Evolutionary conservation across 2,329 filamentous ascomycete genomes (phyloP).

Genomic region (Aurifilum marmelostoma): DNA sequence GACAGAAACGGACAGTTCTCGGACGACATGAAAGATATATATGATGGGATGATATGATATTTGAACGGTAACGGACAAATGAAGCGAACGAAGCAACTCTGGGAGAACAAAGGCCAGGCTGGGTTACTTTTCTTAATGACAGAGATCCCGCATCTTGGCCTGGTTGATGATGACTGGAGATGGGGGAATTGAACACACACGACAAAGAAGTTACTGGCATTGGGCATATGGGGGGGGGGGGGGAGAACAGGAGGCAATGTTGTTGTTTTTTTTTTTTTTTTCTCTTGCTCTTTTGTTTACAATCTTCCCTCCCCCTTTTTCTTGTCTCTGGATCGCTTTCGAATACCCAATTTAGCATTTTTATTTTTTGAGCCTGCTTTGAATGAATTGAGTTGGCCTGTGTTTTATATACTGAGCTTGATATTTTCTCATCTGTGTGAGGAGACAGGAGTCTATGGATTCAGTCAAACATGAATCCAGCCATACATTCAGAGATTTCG

Average conservation of each 20-base stretch:
- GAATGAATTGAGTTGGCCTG: background rate
- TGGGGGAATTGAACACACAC: no score
- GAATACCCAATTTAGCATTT: slow-evolving; percentile 12
- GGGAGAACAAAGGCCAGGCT: background rate
- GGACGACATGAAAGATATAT: background rate
- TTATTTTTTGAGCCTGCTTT: background rate
- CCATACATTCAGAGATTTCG: no score
- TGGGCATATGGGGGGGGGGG: background rate
- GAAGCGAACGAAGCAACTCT: background rate
- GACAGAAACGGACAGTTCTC: background rate
- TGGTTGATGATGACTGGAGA: background rate
- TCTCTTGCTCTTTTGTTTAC: background rate
- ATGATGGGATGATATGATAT: background rate
- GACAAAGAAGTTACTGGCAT: no score
- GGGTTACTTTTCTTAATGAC: no score
- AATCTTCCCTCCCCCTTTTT: background rate
- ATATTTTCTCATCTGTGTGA: no score
- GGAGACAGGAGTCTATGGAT: no score
- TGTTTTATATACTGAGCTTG: no score
- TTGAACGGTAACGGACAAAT: background rate
- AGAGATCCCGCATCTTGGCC: background rate
- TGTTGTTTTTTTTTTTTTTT: background rate
- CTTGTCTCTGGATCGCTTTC: background rate
- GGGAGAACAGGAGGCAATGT: no score
- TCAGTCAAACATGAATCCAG: no score